Percentiles rank a stretch among this genome's conserved stretches.
phyloP scores from a whole-genome alignment of 2,329 filamentous ascomycete genomes.

The Monosporascus ibericus region DNA sequence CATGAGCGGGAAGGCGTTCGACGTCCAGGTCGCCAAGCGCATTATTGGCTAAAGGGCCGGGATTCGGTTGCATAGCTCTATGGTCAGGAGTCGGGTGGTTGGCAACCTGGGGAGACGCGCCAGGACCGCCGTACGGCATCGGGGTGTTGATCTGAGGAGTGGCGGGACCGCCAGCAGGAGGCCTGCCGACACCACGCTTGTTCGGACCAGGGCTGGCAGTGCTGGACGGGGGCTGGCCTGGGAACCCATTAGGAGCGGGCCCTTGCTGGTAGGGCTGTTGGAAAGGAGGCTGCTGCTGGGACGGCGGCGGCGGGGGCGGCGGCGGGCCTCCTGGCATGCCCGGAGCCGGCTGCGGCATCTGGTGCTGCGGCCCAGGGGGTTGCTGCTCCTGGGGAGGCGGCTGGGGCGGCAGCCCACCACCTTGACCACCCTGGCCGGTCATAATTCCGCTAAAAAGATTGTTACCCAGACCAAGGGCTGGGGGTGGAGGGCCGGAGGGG shows the following conservation, averaged over 20 bases:
- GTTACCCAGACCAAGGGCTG: constrained; percentile 84
- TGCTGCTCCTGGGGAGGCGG: constrained; percentile 57
- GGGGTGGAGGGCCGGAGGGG: constrained; percentile 70
- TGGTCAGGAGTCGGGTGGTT: constrained; percentile 76
- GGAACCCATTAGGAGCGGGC: constrained; percentile 63
- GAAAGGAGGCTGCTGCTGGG: constrained; percentile 64
- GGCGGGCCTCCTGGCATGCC: constrained; percentile 46
- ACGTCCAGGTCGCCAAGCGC: constrained; percentile 81
- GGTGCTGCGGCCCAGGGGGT: constrained; percentile 42
- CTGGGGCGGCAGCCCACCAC: constrained; percentile 74
- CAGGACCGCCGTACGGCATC: constrained; percentile 76
- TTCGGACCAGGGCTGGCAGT: constrained; percentile 82
- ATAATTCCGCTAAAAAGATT: constrained; percentile 96
- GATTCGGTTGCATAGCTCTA: constrained; percentile 46
- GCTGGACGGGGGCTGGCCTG: constrained; percentile 73
- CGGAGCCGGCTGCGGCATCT: constrained; percentile 71
- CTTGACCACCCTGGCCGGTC: constrained; percentile 77
- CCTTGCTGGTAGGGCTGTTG: constrained; percentile 61
- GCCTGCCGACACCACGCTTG: constrained; percentile 61
- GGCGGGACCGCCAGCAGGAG: constrained; percentile 63
- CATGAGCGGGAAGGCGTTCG: constrained; percentile 74
- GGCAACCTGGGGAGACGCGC: constrained; percentile 74
- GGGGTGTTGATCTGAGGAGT: constrained; percentile 90
- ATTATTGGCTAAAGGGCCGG: constrained; percentile 44
- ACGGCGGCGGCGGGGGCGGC: constrained; percentile 51